Conservation (phyloP, 208 protist species). For the Leishmania tropica region DNA sequence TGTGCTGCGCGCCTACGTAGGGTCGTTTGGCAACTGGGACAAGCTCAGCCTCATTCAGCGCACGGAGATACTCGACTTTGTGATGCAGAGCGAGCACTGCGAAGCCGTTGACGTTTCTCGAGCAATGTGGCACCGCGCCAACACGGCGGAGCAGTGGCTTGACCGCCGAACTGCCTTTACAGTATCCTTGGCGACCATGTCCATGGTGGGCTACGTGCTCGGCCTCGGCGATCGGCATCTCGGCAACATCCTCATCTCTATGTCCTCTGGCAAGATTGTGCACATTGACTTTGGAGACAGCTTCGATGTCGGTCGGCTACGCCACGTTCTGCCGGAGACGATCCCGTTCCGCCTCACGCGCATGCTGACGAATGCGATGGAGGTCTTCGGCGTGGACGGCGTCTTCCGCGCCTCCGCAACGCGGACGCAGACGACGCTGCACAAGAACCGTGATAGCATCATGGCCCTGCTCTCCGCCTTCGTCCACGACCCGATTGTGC, state of each 20-base stretch:
- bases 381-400: constrained; percentile 99
- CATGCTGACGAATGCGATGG: constrained; percentile 99
- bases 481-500: constrained; percentile 99
- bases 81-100: constrained; percentile 96
- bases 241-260: constrained; percentile 99
- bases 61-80: constrained; percentile 97
- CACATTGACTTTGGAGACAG: constrained; percentile 99
- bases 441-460: constrained; percentile 98
- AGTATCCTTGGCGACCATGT: constrained; percentile 98
- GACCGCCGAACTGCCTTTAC: constrained; percentile 98
- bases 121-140: constrained; percentile 97
- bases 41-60: constrained; percentile 94
- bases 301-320: constrained; percentile 99
- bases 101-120: constrained; percentile 83
- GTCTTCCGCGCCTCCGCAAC: constrained; percentile 98
- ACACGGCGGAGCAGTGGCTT: constrained; percentile 98
- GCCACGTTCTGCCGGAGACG: constrained; percentile 99
- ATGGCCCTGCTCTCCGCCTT: constrained; percentile 99
- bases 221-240: constrained; percentile 99
- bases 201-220: constrained; percentile 96
- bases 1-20: constrained; percentile 72
- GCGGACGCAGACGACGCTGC: constrained; percentile 95
- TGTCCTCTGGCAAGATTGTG: constrained; percentile 97
- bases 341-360: constrained; percentile 99
- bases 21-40: constrained; percentile 92